Base-by-base conservation (phyloP, 140 eudicot species). In the Bidens hawaiensis region DNA sequence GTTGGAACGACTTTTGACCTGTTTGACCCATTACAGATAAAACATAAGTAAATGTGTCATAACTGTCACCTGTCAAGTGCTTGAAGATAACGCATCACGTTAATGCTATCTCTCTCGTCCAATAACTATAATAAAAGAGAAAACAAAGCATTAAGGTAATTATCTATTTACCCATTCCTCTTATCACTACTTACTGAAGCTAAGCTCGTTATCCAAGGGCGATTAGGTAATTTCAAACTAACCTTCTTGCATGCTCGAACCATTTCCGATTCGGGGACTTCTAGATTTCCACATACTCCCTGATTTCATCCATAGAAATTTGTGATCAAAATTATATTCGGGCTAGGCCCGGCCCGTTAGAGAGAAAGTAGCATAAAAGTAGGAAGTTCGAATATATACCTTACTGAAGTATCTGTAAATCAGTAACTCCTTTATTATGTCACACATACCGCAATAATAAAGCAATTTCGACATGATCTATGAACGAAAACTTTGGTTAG, bases 161-260 rank as follows among this genome's bases (percentile, higher is more conserved):
- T 26, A 26, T 21, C 19, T 53, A 14, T 13, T 12, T 11, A 23
- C 13, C 18, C 15, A 23, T 51, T 51, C 58, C 58, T 23, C 31
- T 51, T 4, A 41, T 12, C 22, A 59, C 65, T 11, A 59, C 31
- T 34, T 33, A 5, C 21, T 19, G 10, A 16, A n/a, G 27, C 30
- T 52, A 51, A 51, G 17, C 33, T 10, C 13, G 60, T 19, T 50
- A 9, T 53, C 40, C 1, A 23, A 54, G 22, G 40, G 21, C 3
- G 25, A 45, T 62, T 36, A 59, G 21, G 19, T 56, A 26, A 45
- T 40, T 26, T 13, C 15, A 67, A 69, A 75, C 89, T 75, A 58
- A 90, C 97, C 76, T 83, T 90, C 82, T 90, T 74, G 84, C 97
- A 90, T 21, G 90, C 79, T 79, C 78, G 85, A 81, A 86, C 97